Conservation (phyloP, 208 protist species). For the Trypanosoma cruzi region DNA sequence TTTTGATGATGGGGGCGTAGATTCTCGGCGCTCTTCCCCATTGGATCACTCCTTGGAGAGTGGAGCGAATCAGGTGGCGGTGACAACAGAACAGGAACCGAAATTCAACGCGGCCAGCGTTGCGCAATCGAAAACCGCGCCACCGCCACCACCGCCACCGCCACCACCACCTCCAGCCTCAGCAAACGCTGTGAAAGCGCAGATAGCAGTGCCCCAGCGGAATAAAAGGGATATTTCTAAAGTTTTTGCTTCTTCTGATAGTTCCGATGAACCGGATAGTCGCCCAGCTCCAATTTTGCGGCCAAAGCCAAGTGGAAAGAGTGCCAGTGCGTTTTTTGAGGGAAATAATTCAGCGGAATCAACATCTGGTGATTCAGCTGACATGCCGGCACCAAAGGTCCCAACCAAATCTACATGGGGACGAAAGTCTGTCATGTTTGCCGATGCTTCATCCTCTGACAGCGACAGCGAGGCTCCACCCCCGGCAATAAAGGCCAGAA, state of each 20-base stretch:
- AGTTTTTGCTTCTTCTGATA: conserved; percentile 33
- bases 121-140: background rate
- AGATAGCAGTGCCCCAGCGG: background rate
- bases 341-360: conserved; percentile 1
- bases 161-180: no score
- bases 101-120: background rate
- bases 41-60: background rate
- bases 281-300: background rate
- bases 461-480: background rate
- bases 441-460: conserved; percentile 7
- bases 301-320: conserved; percentile 11
- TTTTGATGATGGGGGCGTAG: conserved; percentile 10
- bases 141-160: conserved; percentile 6
- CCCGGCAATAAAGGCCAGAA: background rate
- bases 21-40: background rate
- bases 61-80: conserved; percentile 2
- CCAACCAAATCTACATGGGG: background rate
- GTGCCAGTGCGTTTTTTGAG: background rate
- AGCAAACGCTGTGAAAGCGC: background rate
- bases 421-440: conserved; percentile 6
- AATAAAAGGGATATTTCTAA: conserved; percentile 18
- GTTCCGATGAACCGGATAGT: conserved; percentile 4
- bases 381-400: background rate
- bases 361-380: conserved; percentile 14
- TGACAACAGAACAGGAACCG: background rate